phyloP scores from a whole-genome alignment of 148 eudicot genomes.

The Amaranthus cruentus region DNA sequence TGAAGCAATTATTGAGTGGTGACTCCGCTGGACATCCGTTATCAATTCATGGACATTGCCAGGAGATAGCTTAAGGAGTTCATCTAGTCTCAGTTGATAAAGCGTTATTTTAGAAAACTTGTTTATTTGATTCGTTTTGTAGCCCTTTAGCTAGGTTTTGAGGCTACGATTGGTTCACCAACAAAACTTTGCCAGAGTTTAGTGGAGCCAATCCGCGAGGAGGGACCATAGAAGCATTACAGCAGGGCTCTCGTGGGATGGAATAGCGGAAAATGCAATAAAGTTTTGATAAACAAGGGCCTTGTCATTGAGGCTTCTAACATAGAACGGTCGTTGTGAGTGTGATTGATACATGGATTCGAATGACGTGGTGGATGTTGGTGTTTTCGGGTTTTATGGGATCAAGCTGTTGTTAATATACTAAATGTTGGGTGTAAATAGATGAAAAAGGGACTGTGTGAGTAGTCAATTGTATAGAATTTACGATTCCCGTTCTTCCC shows the following conservation, averaged over 20 bases:
- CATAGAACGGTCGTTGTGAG: constrained; percentile 22
- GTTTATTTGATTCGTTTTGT: constrained; percentile 8
- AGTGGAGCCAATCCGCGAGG: constrained; percentile 17
- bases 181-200: constrained; percentile 11
- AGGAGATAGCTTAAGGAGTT: constrained; percentile 65
- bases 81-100: constrained; percentile 50
- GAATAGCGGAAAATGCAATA: constrained; percentile 2
- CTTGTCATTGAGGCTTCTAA: constrained; percentile 9
- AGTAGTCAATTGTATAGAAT: constrained; percentile 47
- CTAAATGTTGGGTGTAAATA: constrained; percentile 27
- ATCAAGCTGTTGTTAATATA: constrained; percentile 8
- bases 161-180: constrained; percentile 17
- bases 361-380: constrained; percentile 15
- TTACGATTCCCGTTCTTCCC: constrained; percentile 20
- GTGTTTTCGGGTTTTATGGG: constrained; percentile 17
- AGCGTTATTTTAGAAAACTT: not conserved
- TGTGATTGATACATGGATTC: constrained; percentile 19
- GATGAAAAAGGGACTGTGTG: constrained; percentile 29
- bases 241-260: constrained; percentile 41
- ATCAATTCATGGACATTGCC: constrained; percentile 74
- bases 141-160: constrained; percentile 14
- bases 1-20: constrained; percentile 83
- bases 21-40: constrained; percentile 76
- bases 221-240: constrained; percentile 22
- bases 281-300: not conserved